Percentiles rank a stretch among this genome's conserved stretches.
Conservation (phyloP, 352 stramenopile genomes). For the Globisporangium radiosum region DNA sequence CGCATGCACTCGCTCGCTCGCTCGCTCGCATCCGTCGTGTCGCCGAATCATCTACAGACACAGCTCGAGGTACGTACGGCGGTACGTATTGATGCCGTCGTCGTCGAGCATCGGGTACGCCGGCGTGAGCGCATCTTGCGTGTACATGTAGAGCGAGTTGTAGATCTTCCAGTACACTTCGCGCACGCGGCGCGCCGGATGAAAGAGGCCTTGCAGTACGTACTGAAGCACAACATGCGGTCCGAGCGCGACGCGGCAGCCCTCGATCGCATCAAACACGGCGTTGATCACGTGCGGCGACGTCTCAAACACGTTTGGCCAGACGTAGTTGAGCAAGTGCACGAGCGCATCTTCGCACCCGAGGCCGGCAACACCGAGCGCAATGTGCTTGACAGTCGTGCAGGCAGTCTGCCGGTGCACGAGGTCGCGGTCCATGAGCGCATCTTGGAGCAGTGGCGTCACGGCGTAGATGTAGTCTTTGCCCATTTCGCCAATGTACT, state of each 20-base stretch:
- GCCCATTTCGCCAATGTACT: conserved; percentile 99
- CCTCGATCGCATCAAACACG: conserved; percentile 98
- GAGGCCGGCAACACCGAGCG: conserved; percentile 93
- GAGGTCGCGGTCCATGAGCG: conserved; percentile 98
- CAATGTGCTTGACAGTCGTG: conserved; percentile 97
- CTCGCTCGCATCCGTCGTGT: background rate
- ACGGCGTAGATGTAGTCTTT: conserved; percentile 99
- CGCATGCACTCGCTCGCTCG: background rate
- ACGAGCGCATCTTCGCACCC: conserved; percentile 97
- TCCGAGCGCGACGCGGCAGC: conserved; percentile 93
- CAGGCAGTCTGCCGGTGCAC: conserved; percentile 98
- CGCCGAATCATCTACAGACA: conserved; percentile 26
- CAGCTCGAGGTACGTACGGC: conserved; percentile 91
- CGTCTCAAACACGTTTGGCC: conserved; percentile 99
- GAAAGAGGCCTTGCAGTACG: conserved; percentile 97
- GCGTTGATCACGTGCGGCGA: conserved; percentile 98
- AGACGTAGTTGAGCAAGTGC: conserved; percentile 99
- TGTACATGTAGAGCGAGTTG: conserved; percentile 99
- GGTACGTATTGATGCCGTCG: conserved; percentile 94
- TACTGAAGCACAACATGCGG: conserved; percentile 97
- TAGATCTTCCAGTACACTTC: conserved; percentile 99
- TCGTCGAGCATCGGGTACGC: conserved; percentile 96
- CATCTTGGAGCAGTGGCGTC: conserved; percentile 97
- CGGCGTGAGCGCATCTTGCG: conserved; percentile 94
- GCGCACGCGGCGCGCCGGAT: conserved; percentile 96